Evolutionary conservation across 208 protist genomes (phyloP), one percentile per base, ranked within the genome.

Genomic region (Jaenimonas drosophilae): DNA sequence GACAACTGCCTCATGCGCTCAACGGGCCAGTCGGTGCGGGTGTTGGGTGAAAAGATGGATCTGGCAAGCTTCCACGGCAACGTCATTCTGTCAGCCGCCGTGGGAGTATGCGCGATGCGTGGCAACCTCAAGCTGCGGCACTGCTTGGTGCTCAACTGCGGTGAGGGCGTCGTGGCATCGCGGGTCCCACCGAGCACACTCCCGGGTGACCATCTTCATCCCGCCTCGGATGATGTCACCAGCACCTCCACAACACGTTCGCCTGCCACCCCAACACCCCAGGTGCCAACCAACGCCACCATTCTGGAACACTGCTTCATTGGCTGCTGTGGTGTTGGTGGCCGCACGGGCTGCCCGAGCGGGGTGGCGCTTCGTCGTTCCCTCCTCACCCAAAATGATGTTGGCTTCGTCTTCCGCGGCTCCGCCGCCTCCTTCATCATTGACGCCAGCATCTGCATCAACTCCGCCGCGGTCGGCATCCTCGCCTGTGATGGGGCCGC

Each of bases 111-210:
- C 25, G 9, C 41, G 1, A 19, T 31, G 25, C 29, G 32, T 1
- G 57, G 49, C 2, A 16, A 54, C 38, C 38, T 64, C 3, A 39
- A 34, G 23, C 20, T 52, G 23, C 30, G 48, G 34, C 45, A 20
- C 33, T 57, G 56, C 29, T 6, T 65, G 21, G n/a, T 65, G 3
- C 25, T 65, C 23, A 65, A 65, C 45, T 65, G 59, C 37, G 38
- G 47, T 16, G 28, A 48, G 24, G 59, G 59, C 16, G 12, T 64
- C 19, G 31, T 39, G 9, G 28, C n/a, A n/a, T n/a, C n/a, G n/a
- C n/a, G n/a, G n/a, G n/a, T n/a, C n/a, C n/a, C n/a, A n/a, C n/a
- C n/a, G n/a, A n/a, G n/a, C n/a, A n/a, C n/a, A n/a, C n/a, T n/a
- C n/a, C n/a, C n/a, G n/a, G n/a, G n/a, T n/a, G n/a, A n/a, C n/a